Evolutionary conservation across 805 yeast genomes (phyloP).

Genomic region (Hanseniaspora opuntiae): DNA sequence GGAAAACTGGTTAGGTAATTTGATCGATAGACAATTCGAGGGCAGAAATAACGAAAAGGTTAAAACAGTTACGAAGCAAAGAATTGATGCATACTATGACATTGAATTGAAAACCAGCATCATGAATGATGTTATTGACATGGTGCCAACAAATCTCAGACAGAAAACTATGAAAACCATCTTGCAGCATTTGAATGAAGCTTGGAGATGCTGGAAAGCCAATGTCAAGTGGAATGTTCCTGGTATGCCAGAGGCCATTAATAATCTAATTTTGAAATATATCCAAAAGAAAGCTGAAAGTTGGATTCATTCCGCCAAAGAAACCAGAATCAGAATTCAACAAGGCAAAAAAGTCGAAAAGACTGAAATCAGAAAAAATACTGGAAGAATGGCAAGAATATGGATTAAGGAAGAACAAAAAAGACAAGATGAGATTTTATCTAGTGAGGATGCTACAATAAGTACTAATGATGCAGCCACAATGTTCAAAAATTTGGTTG

Average conservation of each 20-base stretch:
- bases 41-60: conserved; percentile 90
- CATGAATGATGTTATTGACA: conserved; percentile 87
- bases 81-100: conserved; percentile 90
- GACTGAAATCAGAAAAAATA: conserved; percentile 81
- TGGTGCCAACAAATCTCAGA: conserved; percentile 90
- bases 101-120: conserved; percentile 86
- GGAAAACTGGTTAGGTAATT: conserved; percentile 89
- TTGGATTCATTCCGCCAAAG: conserved; percentile 88
- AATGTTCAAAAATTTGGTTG: conserved; percentile 73
- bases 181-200: conserved; percentile 87
- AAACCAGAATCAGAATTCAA: conserved; percentile 75
- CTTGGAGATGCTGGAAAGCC: conserved; percentile 99
- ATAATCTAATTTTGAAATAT: conserved; percentile 72
- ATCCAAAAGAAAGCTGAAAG: conserved; percentile 93
- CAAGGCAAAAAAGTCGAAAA: conserved; percentile 90
- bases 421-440: conserved; percentile 63
- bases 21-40: conserved; percentile 84
- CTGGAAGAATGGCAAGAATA: conserved; percentile 79
- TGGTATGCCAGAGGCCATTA: conserved; percentile 85
- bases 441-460: conserved; percentile 69
- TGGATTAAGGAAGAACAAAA: conserved; percentile 92
- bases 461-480: conserved; percentile 79
- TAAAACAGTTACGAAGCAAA: conserved; percentile 86
- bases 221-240: conserved; percentile 97
- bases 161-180: conserved; percentile 77